phyloP scores from a whole-genome alignment of 305 asterid genomes.

The Fraxinus xanthoxyloides region DNA sequence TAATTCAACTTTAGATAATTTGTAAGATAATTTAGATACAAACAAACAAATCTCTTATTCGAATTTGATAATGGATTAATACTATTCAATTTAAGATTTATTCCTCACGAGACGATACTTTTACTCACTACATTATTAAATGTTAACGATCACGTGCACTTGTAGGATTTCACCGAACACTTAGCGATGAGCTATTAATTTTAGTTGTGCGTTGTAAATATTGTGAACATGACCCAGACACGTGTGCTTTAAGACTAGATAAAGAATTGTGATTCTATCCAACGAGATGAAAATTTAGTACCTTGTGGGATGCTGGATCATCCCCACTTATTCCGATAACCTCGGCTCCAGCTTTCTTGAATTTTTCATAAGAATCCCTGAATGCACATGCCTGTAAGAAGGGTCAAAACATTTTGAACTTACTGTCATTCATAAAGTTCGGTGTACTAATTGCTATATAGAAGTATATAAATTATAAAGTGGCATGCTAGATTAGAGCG shows the following conservation, averaged over 20 bases:
- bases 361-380: slow-evolving; percentile 92
- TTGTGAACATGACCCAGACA: neutral
- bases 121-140: neutral
- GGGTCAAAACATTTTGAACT: slow-evolving; percentile 12
- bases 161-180: neutral
- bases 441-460: neutral
- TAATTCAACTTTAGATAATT: neutral
- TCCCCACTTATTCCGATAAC: slow-evolving; percentile 95
- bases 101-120: neutral
- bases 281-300: slow-evolving; percentile 24
- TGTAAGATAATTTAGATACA: neutral
- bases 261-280: neutral
- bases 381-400: slow-evolving; percentile 90
- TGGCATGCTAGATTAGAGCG: neutral
- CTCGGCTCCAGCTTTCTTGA: slow-evolving; percentile 96
- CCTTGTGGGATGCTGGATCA: slow-evolving; percentile 83
- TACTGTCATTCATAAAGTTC: neutral
- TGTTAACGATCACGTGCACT: neutral
- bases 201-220: neutral
- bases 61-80: neutral
- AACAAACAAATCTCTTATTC: neutral
- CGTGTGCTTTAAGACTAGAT: neutral
- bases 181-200: neutral
- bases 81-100: neutral
- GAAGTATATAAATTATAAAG: neutral